Evolutionary conservation across 139 green algal genomes (phyloP), one percentile per base, ranked within the genome.

Genomic region (Chlamydomonas asymmetrica): DNA sequence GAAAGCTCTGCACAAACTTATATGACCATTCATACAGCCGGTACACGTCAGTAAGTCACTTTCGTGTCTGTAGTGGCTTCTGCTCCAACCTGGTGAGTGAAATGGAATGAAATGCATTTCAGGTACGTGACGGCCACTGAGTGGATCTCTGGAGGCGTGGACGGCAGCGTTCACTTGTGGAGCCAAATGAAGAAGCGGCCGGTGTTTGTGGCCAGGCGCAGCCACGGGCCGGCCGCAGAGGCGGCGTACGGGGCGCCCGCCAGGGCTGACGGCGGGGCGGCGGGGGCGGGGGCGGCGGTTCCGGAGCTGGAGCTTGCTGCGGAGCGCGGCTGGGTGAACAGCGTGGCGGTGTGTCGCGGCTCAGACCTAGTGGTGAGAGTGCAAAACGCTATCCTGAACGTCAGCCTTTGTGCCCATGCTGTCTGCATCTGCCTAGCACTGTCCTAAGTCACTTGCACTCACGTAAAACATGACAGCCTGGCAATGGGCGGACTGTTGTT

Each of bases 161-260:
- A 75, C 45, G 75, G 75, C 75, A 76, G 63, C 27, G 41, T 94
- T 50, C 78, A 82, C 8, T 39, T 95, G 73, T 93, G 90, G 92
- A 91, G 62, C 38, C 80, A 85, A 16, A 48, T 89, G 13, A 91
- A 92, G 56, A 97, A 97, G 84, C 94, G 93, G 69, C 91, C 94
- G 3, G 76, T 89, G 56, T 78, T 69, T 5, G 38, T 93, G 0
- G 69, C 84, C 9, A 66, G 78, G 29, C 61, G 77, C 39, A 66
- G 56, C 41, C 71, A 83, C 70, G 52, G 61, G 29, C 48, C 39
- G 37, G 9, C 56, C 29, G 35, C 76, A 56, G 77, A 27, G 1
- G 22, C 23, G 1, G 18, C 25, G 45, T 54, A 40, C 35, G 54
- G 40, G 2, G 31, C 56, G 57, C 71, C 65, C 64, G 77, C 75